A percentile compares a stretch with the other conserved stretches of the same genome.
phyloP scores from a whole-genome alignment of 352 stramenopile genomes.

The Peronospora destructor region DNA sequence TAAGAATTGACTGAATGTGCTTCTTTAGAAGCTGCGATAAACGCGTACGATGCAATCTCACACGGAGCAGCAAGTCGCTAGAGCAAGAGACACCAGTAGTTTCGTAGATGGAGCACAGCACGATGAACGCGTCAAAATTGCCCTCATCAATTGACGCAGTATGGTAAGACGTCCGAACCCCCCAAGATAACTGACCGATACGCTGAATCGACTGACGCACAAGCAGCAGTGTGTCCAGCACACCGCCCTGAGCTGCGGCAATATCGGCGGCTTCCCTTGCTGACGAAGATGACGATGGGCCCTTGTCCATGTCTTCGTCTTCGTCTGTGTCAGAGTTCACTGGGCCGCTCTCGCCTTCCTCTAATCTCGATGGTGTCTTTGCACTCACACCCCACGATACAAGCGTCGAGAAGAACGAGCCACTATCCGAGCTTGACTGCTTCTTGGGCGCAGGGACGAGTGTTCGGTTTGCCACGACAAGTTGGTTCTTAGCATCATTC shows the following conservation, averaged over 20 bases:
- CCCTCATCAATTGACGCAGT: constrained; percentile 77
- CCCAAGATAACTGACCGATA: constrained; percentile 78
- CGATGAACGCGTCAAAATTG: constrained; percentile 80
- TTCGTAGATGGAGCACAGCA: constrained; percentile 83
- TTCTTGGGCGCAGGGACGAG: constrained; percentile 22
- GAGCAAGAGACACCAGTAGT: constrained; percentile 50
- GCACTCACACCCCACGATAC: constrained; percentile 59
- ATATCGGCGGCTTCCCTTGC: constrained; percentile 50
- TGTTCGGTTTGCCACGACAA: constrained; percentile 37
- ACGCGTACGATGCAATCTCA: constrained; percentile 61
- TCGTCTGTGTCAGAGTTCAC: constrained; percentile 73
- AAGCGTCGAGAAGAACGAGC: constrained; percentile 37
- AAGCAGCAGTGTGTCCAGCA: constrained; percentile 70
- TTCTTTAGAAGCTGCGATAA: constrained; percentile 69
- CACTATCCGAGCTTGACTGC: constrained; percentile 26
- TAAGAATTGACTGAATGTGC: constrained; percentile 62
- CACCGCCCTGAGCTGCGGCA: constrained; percentile 44
- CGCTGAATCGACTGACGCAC: constrained; percentile 82
- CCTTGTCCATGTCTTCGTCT: constrained; percentile 65
- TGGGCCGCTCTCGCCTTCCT: constrained; percentile 33
- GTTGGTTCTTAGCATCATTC: constrained; percentile 33
- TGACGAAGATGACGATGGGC: constrained; percentile 48
- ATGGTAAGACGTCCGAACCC: constrained; percentile 75
- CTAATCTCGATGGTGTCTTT: constrained; percentile 36
- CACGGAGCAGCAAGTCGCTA: constrained; percentile 62